Evolutionary conservation across 2,329 filamentous ascomycete genomes (phyloP), one percentile per base, ranked within the genome.

Genomic region (Pochonia chlamydosporia): DNA sequence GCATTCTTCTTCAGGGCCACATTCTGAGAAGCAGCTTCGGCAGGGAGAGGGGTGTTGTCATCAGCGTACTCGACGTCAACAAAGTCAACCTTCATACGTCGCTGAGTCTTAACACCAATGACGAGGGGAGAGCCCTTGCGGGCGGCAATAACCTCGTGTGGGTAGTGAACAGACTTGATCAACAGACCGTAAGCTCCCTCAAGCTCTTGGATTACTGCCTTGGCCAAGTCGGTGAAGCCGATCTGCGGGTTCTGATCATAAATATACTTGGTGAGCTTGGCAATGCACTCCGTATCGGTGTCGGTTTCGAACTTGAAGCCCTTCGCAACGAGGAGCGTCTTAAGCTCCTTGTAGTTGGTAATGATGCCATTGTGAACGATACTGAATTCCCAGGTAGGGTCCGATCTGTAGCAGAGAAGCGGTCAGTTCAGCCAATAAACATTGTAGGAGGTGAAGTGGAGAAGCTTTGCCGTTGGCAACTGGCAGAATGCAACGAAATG

Each of bases 1-100:
- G 80, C 82, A 49, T 81, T 79, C 77, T 96, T 97, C 84, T 96
- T 97, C 61, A 97, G 76, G 50, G 93, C 93, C 52, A 90, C 89
- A 66, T 96, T 97, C 75, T 99, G 93, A 50, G 92, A 92, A 52
- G 93, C 93, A 56, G 85, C 84, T 80, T 99, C 93, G 46, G 93
- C 93, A 31, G 93, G 85, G 52, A 99, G 85, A 56, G 87, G 81
- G 56, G 75, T 77, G 62, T 85, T 84, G 60, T 96, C 89, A 62
- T 96, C 90, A 44, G 86, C 87, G 69, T 92, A 97, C 74, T 99
- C 93, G 52, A 99, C 93, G 67, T 99, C 93, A 66, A 99, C 93
- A 63, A 99, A 99, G 75, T 99, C 93, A 54, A 99, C 93, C 85
- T 97, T 99, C 93, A 99, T 97, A 76, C 95, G 95, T 78, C 87